Evolutionary conservation across 805 yeast species (phyloP).

Genomic region (Kuraishia molischiana): DNA sequence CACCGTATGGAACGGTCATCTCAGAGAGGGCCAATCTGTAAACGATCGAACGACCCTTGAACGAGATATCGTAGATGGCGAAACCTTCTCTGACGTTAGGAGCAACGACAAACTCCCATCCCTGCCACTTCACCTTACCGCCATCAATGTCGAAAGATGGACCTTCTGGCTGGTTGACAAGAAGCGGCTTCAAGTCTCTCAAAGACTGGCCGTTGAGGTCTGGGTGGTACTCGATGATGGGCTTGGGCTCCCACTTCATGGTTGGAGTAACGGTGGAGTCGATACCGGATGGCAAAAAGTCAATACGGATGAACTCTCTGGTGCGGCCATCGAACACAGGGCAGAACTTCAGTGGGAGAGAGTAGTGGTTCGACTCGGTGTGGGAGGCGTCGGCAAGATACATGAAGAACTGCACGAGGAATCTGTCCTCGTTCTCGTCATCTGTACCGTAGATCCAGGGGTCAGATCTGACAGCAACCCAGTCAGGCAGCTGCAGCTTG

Average conservation of each 20-base stretch:
- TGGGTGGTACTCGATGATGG: constrained; percentile 64
- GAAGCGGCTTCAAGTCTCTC: constrained; percentile 61
- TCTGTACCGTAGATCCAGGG: constrained; percentile 88
- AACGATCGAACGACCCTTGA: constrained; percentile 68
- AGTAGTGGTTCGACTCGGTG: constrained; percentile 66
- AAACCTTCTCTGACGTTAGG: constrained; percentile 73
- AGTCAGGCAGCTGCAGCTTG: constrained; percentile 53
- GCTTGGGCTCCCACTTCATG: constrained; percentile 48
- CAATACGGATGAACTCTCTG: constrained; percentile 57
- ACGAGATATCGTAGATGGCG: constrained; percentile 60
- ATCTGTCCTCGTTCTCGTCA: constrained; percentile 46
- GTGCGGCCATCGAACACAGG: constrained; percentile 62
- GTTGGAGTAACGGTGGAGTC: constrained; percentile 52
- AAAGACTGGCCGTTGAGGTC: constrained; percentile 46
- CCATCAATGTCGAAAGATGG: constrained; percentile 56
- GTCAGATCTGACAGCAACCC: constrained; percentile 47
- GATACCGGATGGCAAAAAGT: constrained; percentile 61
- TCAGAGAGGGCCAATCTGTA: constrained; percentile 69
- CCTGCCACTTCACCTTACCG: constrained; percentile 66
- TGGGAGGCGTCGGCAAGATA: constrained; percentile 60
- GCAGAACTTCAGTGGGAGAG: constrained; percentile 62
- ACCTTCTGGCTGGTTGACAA: constrained; percentile 71
- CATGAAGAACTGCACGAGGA: constrained; percentile 67
- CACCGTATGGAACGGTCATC: constrained; percentile 87
- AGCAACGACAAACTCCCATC: constrained; percentile 70